phyloP scores from a whole-genome alignment of 164 flowering plant species.

The Aristolochia californica region DNA sequence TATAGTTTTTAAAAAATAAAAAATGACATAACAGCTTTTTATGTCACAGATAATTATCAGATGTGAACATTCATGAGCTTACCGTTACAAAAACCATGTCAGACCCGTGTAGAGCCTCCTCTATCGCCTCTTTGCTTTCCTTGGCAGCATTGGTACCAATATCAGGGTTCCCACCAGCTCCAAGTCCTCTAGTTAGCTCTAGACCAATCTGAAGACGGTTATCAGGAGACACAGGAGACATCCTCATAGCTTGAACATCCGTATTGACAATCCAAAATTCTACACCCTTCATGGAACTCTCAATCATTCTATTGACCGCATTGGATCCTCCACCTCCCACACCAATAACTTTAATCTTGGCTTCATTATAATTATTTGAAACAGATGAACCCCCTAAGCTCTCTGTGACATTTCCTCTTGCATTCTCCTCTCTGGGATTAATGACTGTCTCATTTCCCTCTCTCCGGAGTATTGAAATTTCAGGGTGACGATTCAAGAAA shows the following conservation, averaged over 20 bases:
- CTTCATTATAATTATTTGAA: slow-evolving; percentile 50
- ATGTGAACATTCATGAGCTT: slow-evolving; percentile 10
- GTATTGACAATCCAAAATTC: slow-evolving; percentile 98
- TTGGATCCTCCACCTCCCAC: slow-evolving; percentile 99
- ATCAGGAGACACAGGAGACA: slow-evolving; percentile 79
- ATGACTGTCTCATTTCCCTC: slow-evolving; percentile 30
- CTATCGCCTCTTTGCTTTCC: slow-evolving; percentile 74
- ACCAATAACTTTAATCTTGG: slow-evolving; percentile 94
- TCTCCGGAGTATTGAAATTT: slow-evolving; percentile 78
- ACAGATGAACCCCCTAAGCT: slow-evolving; percentile 29
- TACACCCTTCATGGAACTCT: slow-evolving; percentile 89
- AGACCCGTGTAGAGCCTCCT: slow-evolving; percentile 77
- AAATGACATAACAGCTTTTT: not conserved
- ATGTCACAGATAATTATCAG: not conserved
- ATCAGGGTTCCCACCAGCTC: slow-evolving; percentile 98
- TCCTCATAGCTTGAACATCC: slow-evolving; percentile 89
- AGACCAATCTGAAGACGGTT: slow-evolving; percentile 83
- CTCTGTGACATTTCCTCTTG: slow-evolving; percentile 39
- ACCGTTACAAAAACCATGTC: slow-evolving; percentile 99
- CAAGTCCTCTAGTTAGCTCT: slow-evolving; percentile 93
- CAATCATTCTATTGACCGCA: slow-evolving; percentile 97
- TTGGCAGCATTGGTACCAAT: slow-evolving; percentile 95
- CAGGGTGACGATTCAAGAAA: slow-evolving; percentile 68
- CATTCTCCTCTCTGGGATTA: slow-evolving; percentile 44
- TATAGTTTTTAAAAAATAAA: not conserved